These are phyloP conservation scores for Citrus unshiu DNA, from an alignment of 345 rosid genomes.

Conservation along the genomic window DNA sequence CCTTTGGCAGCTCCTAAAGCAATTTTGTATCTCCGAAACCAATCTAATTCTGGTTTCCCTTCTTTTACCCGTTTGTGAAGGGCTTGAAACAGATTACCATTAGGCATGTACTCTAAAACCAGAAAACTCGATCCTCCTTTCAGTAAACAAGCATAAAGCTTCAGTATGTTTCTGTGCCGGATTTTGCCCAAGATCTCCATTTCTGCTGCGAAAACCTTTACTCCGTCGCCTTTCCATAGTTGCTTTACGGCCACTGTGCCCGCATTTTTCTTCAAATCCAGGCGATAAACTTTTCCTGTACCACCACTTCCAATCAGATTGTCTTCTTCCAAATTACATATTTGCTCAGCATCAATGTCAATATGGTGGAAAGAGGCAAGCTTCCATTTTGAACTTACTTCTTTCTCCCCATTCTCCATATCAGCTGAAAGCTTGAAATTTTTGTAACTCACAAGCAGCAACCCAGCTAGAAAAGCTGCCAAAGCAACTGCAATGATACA, in stretches of 20 bases:
- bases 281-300: conserved; percentile 79
- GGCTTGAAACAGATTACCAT: conserved; percentile 70
- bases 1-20: conserved; percentile 86
- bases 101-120: conserved; percentile 81
- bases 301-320: conserved; percentile 79
- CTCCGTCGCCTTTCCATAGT: conserved; percentile 47
- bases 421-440: conserved; percentile 38
- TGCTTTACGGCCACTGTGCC: conserved; percentile 77
- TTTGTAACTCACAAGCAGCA: conserved; percentile 50
- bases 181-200: conserved; percentile 79
- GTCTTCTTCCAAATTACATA: conserved; percentile 55
- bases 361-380: conserved; percentile 62
- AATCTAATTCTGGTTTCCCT: conserved; percentile 51
- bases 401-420: conserved; percentile 23
- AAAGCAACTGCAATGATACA: conserved; percentile 40
- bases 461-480: conserved; percentile 37
- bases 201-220: conserved; percentile 60
- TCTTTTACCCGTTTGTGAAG: conserved; percentile 52
- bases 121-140: conserved; percentile 61
- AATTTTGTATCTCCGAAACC: conserved; percentile 68
- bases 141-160: conserved; percentile 67
- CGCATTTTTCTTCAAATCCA: conserved; percentile 61
- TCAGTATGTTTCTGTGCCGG: conserved; percentile 74
- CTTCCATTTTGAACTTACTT: conserved; percentile 43
- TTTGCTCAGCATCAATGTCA: conserved; percentile 73